phyloP scores from a whole-genome alignment of 768 basidiomycete species.

The Rhodocollybia butyracea region DNA sequence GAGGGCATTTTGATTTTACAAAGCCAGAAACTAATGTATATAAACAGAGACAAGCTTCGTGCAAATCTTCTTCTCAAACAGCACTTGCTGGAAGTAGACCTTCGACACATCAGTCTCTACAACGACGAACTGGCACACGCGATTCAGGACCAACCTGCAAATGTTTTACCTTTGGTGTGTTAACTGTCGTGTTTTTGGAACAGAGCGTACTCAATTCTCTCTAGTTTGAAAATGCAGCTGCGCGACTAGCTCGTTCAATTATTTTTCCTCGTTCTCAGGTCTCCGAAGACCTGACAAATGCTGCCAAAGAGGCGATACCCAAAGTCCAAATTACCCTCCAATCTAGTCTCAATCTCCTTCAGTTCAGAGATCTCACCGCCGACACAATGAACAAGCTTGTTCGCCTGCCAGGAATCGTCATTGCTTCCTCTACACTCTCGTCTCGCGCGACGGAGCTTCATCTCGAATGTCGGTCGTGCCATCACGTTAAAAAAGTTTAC shows the following conservation, averaged over 20 bases:
- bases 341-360: constrained; percentile 90
- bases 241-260: constrained; percentile 78
- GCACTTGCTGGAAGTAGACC: constrained; percentile 81
- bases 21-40: not conserved
- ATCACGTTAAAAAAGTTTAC: constrained; percentile 72
- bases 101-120: constrained; percentile 74
- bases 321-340: constrained; percentile 85
- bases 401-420: constrained; percentile 96
- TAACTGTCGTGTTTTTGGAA: not conserved
- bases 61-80: constrained; percentile 89
- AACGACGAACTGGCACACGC: constrained; percentile 93
- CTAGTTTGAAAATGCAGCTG: constrained; percentile 90
- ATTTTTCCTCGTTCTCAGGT: constrained; percentile 73
- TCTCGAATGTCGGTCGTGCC: constrained; percentile 90
- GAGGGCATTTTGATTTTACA: constrained; percentile 13
- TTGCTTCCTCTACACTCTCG: constrained; percentile 91
- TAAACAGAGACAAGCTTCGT: constrained; percentile 74
- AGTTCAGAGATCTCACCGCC: constrained; percentile 92
- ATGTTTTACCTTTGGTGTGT: constrained; percentile 82
- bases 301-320: constrained; percentile 39
- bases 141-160: constrained; percentile 86
- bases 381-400: constrained; percentile 95
- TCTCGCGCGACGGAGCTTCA: constrained; percentile 91
- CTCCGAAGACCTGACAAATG: constrained; percentile 41
- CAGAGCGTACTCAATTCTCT: not conserved